Base-by-base conservation (phyloP, 2,329 filamentous ascomycete genomes). In the Aspergillus carbonarius region DNA sequence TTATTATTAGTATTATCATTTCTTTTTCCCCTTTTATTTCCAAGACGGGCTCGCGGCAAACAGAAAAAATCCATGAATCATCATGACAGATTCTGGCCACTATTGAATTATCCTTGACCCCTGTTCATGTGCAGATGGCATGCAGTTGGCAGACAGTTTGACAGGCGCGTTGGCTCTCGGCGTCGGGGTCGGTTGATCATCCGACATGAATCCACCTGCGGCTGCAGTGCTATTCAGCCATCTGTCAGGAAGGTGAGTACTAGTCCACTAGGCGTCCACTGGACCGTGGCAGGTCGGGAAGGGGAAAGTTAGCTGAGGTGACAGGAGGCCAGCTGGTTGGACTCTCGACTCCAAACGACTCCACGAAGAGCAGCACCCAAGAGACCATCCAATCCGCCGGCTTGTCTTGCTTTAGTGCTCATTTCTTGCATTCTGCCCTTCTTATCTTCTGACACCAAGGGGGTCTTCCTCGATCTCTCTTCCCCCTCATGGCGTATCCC, bases 71-170 rank as follows among this genome's bases (percentile, higher is more conserved):
- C 5, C 39, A 42, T 15, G 18, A 5, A 42, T 15, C 4, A 42
- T 23, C 18, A 23, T 42, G 39, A 42, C 39, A 42, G 39, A 42
- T 42, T 42, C 39, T 42, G 18, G 39, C 12, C 39, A 42, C 39
- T 42, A 48, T 48, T 17, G 44, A 32, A 32, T 30, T 17, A 48
- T 32, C 44, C 44, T 30, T 27, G 44, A 48, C 25, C 44, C 44
- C 44, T 30, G 51, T 20, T 44, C n/a, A 5, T 18, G 5, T 34
- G 17, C 18, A 42, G 9, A 54, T 54, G 51, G 27, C 37, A 32
- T 54, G 51, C 27, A 54, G 51, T 37, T 54, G 51, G 34, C 51
- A 18, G 54, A 27, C 42, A 55, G 44, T 25, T 18, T 27, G 44
- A 55, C 54, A 55, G 54, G 32, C 54, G 54, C 13, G 32, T 47